Evolutionary conservation across 805 yeast species (phyloP), one percentile per base, ranked within the genome.

Genomic region (Candida palmyrensis): DNA sequence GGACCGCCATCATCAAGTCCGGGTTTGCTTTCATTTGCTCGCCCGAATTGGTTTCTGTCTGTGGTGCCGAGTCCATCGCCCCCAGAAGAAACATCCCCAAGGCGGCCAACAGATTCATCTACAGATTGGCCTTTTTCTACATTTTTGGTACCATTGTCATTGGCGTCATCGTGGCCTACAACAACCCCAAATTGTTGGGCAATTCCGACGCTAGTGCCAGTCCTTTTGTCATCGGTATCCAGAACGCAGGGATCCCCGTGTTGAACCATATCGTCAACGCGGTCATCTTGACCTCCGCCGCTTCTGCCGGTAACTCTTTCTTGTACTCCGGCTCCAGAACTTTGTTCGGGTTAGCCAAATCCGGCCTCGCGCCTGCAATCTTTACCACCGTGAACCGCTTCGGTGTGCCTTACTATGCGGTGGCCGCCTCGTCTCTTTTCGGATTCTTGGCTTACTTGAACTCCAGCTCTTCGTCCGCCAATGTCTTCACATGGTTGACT

Each of bases 171-270:
- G 66, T 62, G 18, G 41, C 49, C 33, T 53, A 61, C 22, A 51
- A 41, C 17, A 51, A 52, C 38, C 41, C 41, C 2, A 37, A 37
- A 15, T 55, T 62, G 43, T 34, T 45, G 27, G 57, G 53, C 10
- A 32, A 44, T 23, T 38, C 47, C 16, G 57, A 72, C 44, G 82
- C 82, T 17, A 69, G 78, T 19, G 78, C 80, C 12, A 76, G 82
- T 20, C 83, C 84, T 3, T 79, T 76, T 43, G 82, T 78, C 35
- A 69, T 78, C 47, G 83, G 81, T 29, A 77, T 73, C 46, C 71
- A 69, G 57, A 72, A 66, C 48, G 82, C 79, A 4, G 79, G 82
- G 31, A 70, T 76, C 29, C 65, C 60, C 16, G 79, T 72, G 5
- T 59, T 77, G 41, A 73, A 78, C 47, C 79, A 76, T 43, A 74